A percentile compares a stretch with the other conserved stretches of the same genome.
Conservation (phyloP, 768 basidiomycete species). For the Boletus rufocinnamomeus region DNA sequence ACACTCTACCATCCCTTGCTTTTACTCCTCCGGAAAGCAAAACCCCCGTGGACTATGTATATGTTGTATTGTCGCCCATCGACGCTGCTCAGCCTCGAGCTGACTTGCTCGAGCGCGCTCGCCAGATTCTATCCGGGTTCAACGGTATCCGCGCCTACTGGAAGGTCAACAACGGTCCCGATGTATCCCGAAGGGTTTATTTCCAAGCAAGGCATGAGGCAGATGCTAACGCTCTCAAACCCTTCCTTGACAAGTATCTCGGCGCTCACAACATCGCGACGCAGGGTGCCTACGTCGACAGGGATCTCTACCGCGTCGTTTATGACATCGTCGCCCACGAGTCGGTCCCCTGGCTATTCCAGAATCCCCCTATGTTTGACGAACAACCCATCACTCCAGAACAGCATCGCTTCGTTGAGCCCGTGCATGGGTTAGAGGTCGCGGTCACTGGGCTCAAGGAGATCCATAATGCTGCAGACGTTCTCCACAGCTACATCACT, state of each 20-base stretch:
- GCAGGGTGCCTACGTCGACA: neutral
- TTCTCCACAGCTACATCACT: neutral
- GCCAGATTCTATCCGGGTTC: neutral
- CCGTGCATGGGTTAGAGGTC: neutral
- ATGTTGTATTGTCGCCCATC: neutral
- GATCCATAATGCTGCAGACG: neutral
- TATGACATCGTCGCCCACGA: neutral
- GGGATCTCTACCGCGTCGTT: neutral
- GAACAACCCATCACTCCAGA: neutral
- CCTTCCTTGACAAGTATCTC: neutral
- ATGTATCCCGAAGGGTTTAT: neutral
- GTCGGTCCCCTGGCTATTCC: neutral
- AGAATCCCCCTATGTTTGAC: neutral
- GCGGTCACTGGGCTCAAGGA: neutral
- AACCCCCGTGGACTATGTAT: neutral
- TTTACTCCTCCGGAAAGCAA: neutral
- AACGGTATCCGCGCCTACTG: neutral
- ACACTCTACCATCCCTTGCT: neutral
- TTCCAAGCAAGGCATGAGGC: neutral
- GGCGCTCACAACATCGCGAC: neutral
- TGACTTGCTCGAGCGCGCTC: neutral
- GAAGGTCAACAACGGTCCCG: neutral
- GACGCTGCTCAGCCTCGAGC: neutral
- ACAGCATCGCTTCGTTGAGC: neutral
- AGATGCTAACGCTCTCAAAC: neutral